Evolutionary conservation across 768 basidiomycete species (phyloP), one percentile per base, ranked within the genome.

Genomic region (Lentinula sp.): DNA sequence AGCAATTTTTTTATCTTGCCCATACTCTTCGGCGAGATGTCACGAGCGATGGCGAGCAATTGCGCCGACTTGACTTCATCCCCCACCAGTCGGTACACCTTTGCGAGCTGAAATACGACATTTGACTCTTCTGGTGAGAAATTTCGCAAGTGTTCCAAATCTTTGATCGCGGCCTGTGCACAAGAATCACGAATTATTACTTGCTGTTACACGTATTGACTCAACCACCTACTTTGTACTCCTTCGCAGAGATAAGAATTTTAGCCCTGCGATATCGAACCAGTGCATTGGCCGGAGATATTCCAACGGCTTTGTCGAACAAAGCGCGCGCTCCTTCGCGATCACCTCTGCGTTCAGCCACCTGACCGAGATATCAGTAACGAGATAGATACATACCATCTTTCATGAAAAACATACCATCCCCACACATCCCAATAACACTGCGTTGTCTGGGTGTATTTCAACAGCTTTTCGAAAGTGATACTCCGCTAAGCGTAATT

Each of bases 111-210:
- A 83, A 97, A 97, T 62, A 95, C 85, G 60, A 98, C 91, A 75
- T 98, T 98, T 58, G 95, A 89, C 78, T 99, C 97, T 69, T 95
- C 93, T 6, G 96, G 96, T 39, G 95, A 91, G 64, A 85, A 78
- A 70, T 85, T 86, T 65, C 87, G 83, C 57, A 99, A 83, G 62
- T 79, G 77, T 74, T 93, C 87, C 70, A 98, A 81, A 71, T 95
- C 92, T 62, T 81, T 72, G 48, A 93, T 82, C 18, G 96, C 95
- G 46, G 79, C 78, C 95, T 97, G 76, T 64, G 53, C 55, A 59
- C 21, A n/a, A 13, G 37, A 39, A 39, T 13, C 60, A 63, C 61
- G 67, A 69, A 65, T 69, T 70, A 59, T 60, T 50, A 18, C 59
- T 64, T 62, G 37, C 37, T 39, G 63, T 67, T 68, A 65, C 60